Evolutionary conservation across 108 stramenopile genomes (phyloP), one percentile per base, ranked within the genome.

Genomic region (Conticribra guillardii): DNA sequence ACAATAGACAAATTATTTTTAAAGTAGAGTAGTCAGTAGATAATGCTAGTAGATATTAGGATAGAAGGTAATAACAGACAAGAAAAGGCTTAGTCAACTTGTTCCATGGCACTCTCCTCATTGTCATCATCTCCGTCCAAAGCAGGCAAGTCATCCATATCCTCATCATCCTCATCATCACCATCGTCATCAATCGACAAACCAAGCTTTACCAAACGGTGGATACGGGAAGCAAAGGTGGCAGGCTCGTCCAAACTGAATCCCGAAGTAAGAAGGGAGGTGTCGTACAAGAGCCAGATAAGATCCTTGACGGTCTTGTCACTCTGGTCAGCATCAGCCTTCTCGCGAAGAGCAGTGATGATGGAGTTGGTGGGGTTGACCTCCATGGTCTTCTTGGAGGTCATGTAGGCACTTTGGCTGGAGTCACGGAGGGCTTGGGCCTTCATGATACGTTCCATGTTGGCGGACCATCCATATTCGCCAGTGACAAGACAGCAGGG

Each of bases 401-500:
- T 85, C 99, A 99, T 99, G 97, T 99, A 99, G 28, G 97, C 89
- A 33, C 93, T 93, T 67, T 97, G 96, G 69, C 95, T 87, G 22
- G 96, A 85, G 85, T 99, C 99, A 64, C 99, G 97, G 44, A 99
- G 96, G 30, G 99, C 98, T 88, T 99, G 99, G 8, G 99, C 99
- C 87, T 99, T 99, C 99, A 99, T 99, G 86, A 99, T 99, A 76
- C 98, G 97, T 86, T 99, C 99, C 99, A 99, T 99, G 89, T 99
- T 99, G 70, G 99, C 99, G 59, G 96, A 93, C 99, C 99, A 99
- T 60, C 99, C 99, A 80, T 97, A 99, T 84, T 99, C 99, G 23
- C 99, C 99, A 23, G 99, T 99, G 9, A 99, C 98, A 30, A 99
- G 95, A 53, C 90, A 90, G 85, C 99, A 99, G 33, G 99, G 99